These are phyloP conservation scores for Achaetomium macrosporum DNA, from an alignment of 2,329 filamentous ascomycete species.

Conservation along the genomic window DNA sequence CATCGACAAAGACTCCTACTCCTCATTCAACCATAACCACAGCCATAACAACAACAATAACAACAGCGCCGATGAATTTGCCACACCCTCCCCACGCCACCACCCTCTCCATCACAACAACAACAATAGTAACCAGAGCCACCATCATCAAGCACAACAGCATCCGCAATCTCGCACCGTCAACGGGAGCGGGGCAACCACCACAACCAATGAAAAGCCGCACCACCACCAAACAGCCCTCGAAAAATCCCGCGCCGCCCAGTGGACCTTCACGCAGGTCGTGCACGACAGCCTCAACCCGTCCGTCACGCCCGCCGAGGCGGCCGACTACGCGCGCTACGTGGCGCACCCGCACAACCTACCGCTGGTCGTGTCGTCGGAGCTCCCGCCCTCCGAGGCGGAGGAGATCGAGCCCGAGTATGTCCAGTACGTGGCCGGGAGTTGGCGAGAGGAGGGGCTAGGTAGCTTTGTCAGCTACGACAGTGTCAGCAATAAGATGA, in stretches of 20 bases:
- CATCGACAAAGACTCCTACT: conserved; percentile 3
- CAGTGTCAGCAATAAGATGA: not conserved
- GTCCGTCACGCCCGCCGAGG: conserved; percentile 68
- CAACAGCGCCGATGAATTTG: conserved; percentile 8
- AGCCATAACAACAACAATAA: conserved; percentile 4
- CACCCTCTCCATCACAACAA: not conserved
- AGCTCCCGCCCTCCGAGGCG: not conserved
- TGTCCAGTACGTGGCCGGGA: conserved; percentile 70
- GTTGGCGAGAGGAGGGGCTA: conserved; percentile 55
- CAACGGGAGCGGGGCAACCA: not conserved
- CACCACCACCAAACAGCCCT: conserved; percentile 51
- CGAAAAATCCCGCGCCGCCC: conserved; percentile 75
- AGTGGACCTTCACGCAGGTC: conserved; percentile 84
- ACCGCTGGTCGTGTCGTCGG: conserved; percentile 70
- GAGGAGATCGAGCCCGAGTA: conserved; percentile 60
- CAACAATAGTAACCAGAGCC: not conserved
- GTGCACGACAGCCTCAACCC: conserved; percentile 83
- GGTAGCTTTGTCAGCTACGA: not conserved
- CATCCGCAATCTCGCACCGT: not conserved
- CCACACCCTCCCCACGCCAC: not conserved
- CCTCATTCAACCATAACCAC: conserved; percentile 1
- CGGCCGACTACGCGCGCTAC: conserved; percentile 82
- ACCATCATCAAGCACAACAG: not conserved
- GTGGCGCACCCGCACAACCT: conserved; percentile 84
- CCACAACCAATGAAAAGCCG: conserved; percentile 3